A percentile compares a stretch with the other conserved stretches of the same genome.
Evolutionary conservation across 306 rosid species (phyloP).

Genomic region (Datisca glomerata): DNA sequence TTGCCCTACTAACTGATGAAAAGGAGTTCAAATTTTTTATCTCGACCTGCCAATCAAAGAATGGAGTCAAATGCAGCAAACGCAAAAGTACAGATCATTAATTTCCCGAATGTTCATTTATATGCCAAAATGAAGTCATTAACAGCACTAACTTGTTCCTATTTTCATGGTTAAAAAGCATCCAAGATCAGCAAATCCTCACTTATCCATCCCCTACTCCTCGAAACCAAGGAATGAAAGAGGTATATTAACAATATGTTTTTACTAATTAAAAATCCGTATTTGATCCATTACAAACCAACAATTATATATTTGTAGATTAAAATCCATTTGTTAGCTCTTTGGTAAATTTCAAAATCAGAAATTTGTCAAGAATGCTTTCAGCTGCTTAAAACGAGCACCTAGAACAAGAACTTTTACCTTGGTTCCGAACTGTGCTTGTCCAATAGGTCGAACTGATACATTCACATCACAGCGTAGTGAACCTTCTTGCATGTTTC

Average conservation of each 20-base stretch:
- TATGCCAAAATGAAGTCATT: background rate
- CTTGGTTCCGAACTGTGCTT: constrained; percentile 74
- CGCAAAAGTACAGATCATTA: background rate
- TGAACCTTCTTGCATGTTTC: constrained; percentile 98
- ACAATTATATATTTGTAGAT: background rate
- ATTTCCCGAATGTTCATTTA: background rate
- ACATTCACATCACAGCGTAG: constrained; percentile 93
- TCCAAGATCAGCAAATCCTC: background rate
- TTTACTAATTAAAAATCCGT: no score
- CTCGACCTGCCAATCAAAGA: constrained; percentile 65
- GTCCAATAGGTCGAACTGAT: constrained; percentile 82
- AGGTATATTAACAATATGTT: no score
- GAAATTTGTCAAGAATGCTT: no score
- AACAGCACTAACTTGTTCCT: background rate
- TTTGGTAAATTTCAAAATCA: no score
- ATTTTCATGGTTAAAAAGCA: background rate
- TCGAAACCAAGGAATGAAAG: no score
- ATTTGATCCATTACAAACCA: no score
- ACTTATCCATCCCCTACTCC: background rate
- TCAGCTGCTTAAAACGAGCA: no score
- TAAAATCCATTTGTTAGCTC: no score
- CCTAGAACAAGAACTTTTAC: no score
- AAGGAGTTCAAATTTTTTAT: constrained; percentile 84
- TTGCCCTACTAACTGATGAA: constrained; percentile 69
- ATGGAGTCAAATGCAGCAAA: constrained; percentile 12